Percentiles rank a stretch among this genome's conserved stretches.
Conservation (phyloP, 441 rosid genomes). For the Lepidium campestre region DNA sequence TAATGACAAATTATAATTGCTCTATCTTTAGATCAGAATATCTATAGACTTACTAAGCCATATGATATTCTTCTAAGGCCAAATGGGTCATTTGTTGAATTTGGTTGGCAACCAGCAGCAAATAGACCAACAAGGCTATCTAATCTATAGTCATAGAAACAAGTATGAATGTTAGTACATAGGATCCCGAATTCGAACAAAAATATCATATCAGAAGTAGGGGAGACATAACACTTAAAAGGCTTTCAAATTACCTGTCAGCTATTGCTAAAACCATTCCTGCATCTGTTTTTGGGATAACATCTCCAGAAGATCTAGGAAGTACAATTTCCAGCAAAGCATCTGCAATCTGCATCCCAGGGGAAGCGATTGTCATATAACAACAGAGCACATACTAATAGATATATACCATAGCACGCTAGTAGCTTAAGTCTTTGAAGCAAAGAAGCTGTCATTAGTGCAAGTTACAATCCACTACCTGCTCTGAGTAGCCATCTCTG, state of each 20-base stretch:
- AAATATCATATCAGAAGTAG: background rate
- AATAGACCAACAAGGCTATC: constrained; percentile 94
- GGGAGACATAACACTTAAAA: background rate
- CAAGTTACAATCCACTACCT: constrained; percentile 42
- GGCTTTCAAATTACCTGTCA: constrained; percentile 58
- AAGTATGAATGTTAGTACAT: background rate
- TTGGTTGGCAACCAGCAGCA: constrained; percentile 98
- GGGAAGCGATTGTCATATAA: constrained; percentile 3
- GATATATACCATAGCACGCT: background rate
- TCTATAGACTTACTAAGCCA: constrained; percentile 70
- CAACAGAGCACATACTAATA: background rate
- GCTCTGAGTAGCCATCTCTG: constrained; percentile 78
- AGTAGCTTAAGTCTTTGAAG: background rate
- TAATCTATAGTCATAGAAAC: constrained; percentile 46
- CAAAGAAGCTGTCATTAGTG: background rate
- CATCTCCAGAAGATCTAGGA: constrained; percentile 92
- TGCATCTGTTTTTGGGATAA: constrained; percentile 74
- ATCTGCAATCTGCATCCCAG: constrained; percentile 66
- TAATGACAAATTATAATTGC: background rate
- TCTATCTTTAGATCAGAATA: background rate
- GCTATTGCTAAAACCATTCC: constrained; percentile 88
- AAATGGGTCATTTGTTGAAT: constrained; percentile 89
- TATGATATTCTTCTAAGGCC: constrained; percentile 93
- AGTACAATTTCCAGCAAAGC: constrained; percentile 84
- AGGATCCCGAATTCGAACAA: background rate